phyloP scores from a whole-genome alignment of 768 basidiomycete species.

The Lentinula detonsa region DNA sequence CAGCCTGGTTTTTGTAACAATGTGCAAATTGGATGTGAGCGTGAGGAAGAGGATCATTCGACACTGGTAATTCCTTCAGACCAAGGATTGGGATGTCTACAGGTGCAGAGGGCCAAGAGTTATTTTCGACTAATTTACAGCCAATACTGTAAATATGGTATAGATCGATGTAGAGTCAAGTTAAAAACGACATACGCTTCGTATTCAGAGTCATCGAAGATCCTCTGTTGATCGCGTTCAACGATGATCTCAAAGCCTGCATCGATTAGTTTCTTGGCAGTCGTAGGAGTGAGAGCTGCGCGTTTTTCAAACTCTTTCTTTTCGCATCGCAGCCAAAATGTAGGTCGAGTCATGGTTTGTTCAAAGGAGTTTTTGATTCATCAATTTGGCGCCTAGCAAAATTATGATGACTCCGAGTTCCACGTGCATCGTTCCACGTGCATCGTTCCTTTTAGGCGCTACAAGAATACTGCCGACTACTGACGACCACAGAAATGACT shows the following conservation, averaged over 20 bases:
- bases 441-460: background rate
- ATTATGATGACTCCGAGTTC: background rate
- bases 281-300: constrained; percentile 88
- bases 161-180: constrained; percentile 3
- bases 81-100: constrained; percentile 78
- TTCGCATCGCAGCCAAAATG: constrained; percentile 95
- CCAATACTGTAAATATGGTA: constrained; percentile 57
- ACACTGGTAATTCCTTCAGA: constrained; percentile 90
- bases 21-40: constrained; percentile 98
- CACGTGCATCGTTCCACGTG: background rate
- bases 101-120: constrained; percentile 85
- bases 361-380: background rate
- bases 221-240: constrained; percentile 90
- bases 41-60: constrained; percentile 78
- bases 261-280: constrained; percentile 81
- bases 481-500: background rate
- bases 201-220: constrained; percentile 91
- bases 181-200: constrained; percentile 60
- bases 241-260: constrained; percentile 88
- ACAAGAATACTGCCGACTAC: too few species aligned
- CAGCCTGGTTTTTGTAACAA: constrained; percentile 93
- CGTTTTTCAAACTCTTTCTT: constrained; percentile 93
- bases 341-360: constrained; percentile 38
- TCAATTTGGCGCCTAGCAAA: background rate
- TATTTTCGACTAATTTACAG: constrained; percentile 81